Evolutionary conservation across 371 early-diverging fungal species (phyloP).

Genomic region (Mucor sp.): DNA sequence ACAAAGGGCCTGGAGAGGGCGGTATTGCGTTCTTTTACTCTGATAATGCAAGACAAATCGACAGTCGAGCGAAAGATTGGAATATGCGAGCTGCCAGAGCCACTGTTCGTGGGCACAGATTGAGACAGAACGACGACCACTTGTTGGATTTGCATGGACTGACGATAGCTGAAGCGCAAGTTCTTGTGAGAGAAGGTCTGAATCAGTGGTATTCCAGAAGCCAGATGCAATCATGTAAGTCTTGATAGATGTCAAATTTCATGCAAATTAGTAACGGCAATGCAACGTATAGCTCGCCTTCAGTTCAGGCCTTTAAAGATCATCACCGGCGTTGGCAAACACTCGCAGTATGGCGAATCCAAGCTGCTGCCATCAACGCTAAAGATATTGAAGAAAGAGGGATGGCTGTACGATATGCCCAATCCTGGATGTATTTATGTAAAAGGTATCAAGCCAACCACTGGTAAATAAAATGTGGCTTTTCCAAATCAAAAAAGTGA

Average conservation of each 20-base stretch:
- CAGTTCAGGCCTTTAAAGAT: conserved; percentile 55
- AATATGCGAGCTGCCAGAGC: conserved; percentile 77
- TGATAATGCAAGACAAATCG: conserved; percentile 63
- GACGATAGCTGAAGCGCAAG: conserved; percentile 64
- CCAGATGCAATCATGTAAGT: conserved; percentile 51
- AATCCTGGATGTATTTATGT: conserved; percentile 53
- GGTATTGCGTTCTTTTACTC: conserved; percentile 75
- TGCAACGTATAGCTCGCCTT: conserved; percentile 30
- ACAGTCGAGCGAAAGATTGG: conserved; percentile 64
- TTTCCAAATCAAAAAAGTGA: not conserved
- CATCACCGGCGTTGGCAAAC: conserved; percentile 69
- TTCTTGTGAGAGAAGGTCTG: conserved; percentile 61
- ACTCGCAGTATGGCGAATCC: conserved; percentile 60
- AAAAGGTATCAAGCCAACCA: conserved; percentile 28
- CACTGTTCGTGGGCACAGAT: conserved; percentile 53
- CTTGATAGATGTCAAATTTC: not conserved
- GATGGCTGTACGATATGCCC: conserved; percentile 59
- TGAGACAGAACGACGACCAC: conserved; percentile 54
- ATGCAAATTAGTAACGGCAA: not conserved
- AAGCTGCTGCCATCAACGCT: conserved; percentile 58
- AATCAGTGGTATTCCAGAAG: conserved; percentile 65
- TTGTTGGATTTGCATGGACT: conserved; percentile 74
- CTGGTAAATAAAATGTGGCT: not conserved
- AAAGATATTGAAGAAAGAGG: conserved; percentile 50
- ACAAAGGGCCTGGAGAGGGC: conserved; percentile 56